These are phyloP conservation scores for Jaenimonas drosophilae DNA, from an alignment of 208 protist species.

Conservation along the genomic window DNA sequence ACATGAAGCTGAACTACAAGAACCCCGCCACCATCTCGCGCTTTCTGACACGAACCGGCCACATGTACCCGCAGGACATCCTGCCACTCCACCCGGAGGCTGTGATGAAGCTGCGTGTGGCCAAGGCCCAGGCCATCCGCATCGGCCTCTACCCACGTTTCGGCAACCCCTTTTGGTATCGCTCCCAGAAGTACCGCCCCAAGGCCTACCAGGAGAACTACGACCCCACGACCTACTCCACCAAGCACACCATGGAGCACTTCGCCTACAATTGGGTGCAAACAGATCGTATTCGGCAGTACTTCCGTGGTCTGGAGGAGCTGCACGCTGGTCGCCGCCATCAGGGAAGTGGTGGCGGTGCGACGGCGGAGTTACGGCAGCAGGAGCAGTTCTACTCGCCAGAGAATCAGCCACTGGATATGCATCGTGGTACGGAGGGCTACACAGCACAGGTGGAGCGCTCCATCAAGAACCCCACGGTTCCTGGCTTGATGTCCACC, in stretches of 20 bases:
- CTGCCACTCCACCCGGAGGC: conserved; percentile 81
- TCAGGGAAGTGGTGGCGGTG: conserved; percentile 26
- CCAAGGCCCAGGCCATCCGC: conserved; percentile 74
- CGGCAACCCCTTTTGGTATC: conserved; percentile 87
- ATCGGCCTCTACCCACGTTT: conserved; percentile 86
- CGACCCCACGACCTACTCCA: conserved; percentile 82
- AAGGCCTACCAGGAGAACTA: conserved; percentile 87
- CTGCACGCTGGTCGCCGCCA: conserved; percentile 23
- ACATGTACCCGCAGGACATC: conserved; percentile 86
- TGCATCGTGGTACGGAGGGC: conserved; percentile 43
- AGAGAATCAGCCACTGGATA: conserved; percentile 39
- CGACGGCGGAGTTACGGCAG: conserved; percentile 63
- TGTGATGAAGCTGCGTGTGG: conserved; percentile 65
- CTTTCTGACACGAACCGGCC: conserved; percentile 80
- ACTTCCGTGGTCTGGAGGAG: conserved; percentile 61
- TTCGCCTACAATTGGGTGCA: conserved; percentile 89
- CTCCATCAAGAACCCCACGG: conserved; percentile 77
- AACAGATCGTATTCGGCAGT: conserved; percentile 76
- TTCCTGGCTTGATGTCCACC: conserved; percentile 84
- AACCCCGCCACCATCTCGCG: conserved; percentile 84
- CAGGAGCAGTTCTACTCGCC: conserved; percentile 63
- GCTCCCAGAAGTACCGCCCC: conserved; percentile 69
- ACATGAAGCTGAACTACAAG: conserved; percentile 92
- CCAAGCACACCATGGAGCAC: conserved; percentile 84
- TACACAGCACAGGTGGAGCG: conserved; percentile 56